Percentiles rank a stretch among this genome's conserved stretches.
These are phyloP conservation scores for Xerocomus potaroensis DNA, from an alignment of 768 basidiomycete species.

Conservation along the genomic window DNA sequence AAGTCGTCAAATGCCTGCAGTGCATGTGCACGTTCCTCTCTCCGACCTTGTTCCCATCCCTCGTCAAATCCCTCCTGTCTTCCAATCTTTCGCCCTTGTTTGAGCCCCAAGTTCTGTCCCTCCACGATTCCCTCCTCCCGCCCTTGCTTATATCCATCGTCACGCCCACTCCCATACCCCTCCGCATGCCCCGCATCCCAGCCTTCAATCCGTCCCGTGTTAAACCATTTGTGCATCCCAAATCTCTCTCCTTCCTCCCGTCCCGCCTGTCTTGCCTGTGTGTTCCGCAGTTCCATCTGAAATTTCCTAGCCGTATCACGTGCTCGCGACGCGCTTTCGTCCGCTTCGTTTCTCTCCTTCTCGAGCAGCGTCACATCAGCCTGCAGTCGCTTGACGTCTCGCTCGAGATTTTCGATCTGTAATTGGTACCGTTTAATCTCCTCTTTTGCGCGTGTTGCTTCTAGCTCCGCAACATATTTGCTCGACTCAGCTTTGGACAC, in stretches of 20 bases:
- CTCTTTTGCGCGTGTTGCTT: constrained; percentile 38
- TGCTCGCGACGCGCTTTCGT: constrained; percentile 40
- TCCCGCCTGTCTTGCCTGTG: constrained; percentile 41
- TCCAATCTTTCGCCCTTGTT: constrained; percentile 31
- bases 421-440: constrained; percentile 46
- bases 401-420: constrained; percentile 44
- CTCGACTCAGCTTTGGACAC: constrained; percentile 40
- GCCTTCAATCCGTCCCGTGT: constrained; percentile 42
- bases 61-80: constrained; percentile 31
- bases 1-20: constrained; percentile 57
- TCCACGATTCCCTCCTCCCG: constrained; percentile 36
- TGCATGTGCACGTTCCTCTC: constrained; percentile 50
- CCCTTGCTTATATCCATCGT: constrained; percentile 41
- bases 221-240: constrained; percentile 42
- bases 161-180: constrained; percentile 43
- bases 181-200: constrained; percentile 43
- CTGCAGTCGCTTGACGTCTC: constrained; percentile 38
- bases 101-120: constrained; percentile 33
- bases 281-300: constrained; percentile 40
- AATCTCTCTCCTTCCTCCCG: constrained; percentile 40
- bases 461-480: constrained; percentile 36
- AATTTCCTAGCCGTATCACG: constrained; percentile 42
- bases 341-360: constrained; percentile 35
- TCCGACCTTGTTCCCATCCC: constrained; percentile 37
- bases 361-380: constrained; percentile 32